Evolutionary conservation across 495 filamentous ascomycete genomes (phyloP).

Genomic region (Entonaema liquescens): DNA sequence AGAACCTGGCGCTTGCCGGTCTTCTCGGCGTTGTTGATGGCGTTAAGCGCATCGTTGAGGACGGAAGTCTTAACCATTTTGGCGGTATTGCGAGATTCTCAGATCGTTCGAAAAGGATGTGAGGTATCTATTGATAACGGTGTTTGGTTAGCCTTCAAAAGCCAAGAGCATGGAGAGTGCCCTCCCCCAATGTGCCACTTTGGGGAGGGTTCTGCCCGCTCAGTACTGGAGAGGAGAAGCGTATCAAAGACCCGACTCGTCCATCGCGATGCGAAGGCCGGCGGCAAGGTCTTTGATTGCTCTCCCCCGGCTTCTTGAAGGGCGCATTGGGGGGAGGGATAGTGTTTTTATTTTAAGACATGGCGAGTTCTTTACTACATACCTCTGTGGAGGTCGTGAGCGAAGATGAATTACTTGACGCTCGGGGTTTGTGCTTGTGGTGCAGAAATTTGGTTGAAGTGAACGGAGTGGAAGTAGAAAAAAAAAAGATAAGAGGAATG

Average conservation of each 20-base stretch:
- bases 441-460: slow-evolving; percentile 22
- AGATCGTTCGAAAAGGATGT: slow-evolving; percentile 69
- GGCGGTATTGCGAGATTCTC: slow-evolving; percentile 76
- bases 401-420: slow-evolving; percentile 26
- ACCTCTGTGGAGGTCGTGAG: slow-evolving; percentile 48
- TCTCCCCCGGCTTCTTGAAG: slow-evolving; percentile 60
- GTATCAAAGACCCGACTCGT: slow-evolving; percentile 63
- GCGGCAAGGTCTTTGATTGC: slow-evolving; percentile 53
- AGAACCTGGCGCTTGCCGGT: slow-evolving; percentile 97
- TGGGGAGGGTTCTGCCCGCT: slow-evolving; percentile 91
- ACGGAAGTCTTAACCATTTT: slow-evolving; percentile 99
- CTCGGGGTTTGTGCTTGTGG: slow-evolving; percentile 22
- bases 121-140: slow-evolving; percentile 73
- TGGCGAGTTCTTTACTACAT: slow-evolving; percentile 44
- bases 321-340: slow-evolving; percentile 46
- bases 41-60: slow-evolving; percentile 98
- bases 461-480: slow-evolving; percentile 13
- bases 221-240: slow-evolving; percentile 75
- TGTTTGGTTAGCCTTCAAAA: slow-evolving; percentile 79
- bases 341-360: slow-evolving; percentile 47
- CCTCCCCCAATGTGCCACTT: slow-evolving; percentile 62
- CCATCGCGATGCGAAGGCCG: slow-evolving; percentile 32
- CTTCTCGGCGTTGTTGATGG: slow-evolving; percentile 99
- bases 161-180: slow-evolving; percentile 93
- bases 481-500: slow-evolving; percentile 8